phyloP scores from a whole-genome alignment of 179 eudicot genomes.

The Silene vulgaris region DNA sequence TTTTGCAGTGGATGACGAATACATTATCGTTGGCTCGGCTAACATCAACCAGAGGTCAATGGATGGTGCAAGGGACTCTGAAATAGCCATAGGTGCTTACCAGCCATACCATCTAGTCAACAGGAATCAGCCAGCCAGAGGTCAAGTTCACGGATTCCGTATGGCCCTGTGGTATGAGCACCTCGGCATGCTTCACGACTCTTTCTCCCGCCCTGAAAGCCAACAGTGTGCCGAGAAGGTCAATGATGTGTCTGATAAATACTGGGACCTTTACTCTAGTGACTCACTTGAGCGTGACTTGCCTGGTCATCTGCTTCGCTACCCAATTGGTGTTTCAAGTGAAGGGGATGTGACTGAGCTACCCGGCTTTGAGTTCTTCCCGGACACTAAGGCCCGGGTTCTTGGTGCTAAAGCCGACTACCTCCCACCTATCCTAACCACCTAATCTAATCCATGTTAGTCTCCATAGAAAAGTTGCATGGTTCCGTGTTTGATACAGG shows the following conservation, averaged over 20 bases:
- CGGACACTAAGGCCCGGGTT: slow-evolving; percentile 49
- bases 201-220: slow-evolving; percentile 39
- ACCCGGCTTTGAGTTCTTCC: slow-evolving; percentile 49
- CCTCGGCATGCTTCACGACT: slow-evolving; percentile 45
- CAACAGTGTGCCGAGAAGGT: slow-evolving; percentile 43
- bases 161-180: slow-evolving; percentile 63
- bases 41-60: slow-evolving; percentile 62
- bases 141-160: slow-evolving; percentile 52
- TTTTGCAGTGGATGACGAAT: slow-evolving; percentile 53
- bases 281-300: slow-evolving; percentile 43
- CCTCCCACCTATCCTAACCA: slow-evolving; percentile 55
- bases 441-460: slow-evolving; percentile 25
- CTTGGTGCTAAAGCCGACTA: slow-evolving; percentile 42
- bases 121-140: slow-evolving; percentile 36
- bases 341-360: slow-evolving; percentile 42
- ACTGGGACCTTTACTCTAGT: slow-evolving; percentile 51
- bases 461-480: too few species aligned
- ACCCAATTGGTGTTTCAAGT: slow-evolving; percentile 40
- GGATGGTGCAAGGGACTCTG: slow-evolving; percentile 58
- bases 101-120: slow-evolving; percentile 42
- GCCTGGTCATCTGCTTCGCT: slow-evolving; percentile 54
- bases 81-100: slow-evolving; percentile 63
- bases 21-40: slow-evolving; percentile 57
- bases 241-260: slow-evolving; percentile 38
- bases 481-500: too few species aligned